phyloP scores from a whole-genome alignment of 371 early-diverging fungal genomes.

The Zopfochytrium polystomum region DNA sequence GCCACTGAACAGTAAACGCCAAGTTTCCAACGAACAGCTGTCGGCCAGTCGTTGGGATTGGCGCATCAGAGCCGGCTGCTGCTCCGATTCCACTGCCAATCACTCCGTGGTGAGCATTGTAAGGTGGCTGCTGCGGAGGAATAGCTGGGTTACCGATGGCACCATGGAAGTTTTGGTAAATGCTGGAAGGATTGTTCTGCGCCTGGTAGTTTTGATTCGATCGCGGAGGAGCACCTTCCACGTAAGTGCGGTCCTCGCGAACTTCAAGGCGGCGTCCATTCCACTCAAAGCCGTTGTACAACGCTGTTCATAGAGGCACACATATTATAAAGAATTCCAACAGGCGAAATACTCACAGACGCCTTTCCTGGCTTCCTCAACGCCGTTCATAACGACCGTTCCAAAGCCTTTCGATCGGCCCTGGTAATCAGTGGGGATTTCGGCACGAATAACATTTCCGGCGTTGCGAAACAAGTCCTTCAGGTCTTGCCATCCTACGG shows the following conservation, averaged over 20 bases:
- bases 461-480: constrained; percentile 78
- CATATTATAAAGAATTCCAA: constrained; percentile 1
- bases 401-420: constrained; percentile 72
- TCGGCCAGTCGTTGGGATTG: constrained; percentile 40
- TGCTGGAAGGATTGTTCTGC: background rate
- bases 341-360: constrained; percentile 49
- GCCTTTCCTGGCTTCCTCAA: constrained; percentile 67
- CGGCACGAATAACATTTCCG: constrained; percentile 66
- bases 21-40: constrained; percentile 70
- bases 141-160: constrained; percentile 17
- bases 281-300: constrained; percentile 68
- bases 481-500: constrained; percentile 77
- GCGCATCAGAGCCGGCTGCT: background rate
- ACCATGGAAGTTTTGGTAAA: constrained; percentile 10
- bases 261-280: constrained; percentile 70
- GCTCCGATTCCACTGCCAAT: background rate
- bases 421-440: constrained; percentile 65
- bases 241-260: constrained; percentile 59
- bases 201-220: constrained; percentile 5
- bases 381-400: constrained; percentile 65
- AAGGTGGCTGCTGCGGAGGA: constrained; percentile 1
- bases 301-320: constrained; percentile 35
- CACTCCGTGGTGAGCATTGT: background rate
- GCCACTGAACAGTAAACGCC: constrained; percentile 68
- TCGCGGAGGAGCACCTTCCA: constrained; percentile 23